A percentile compares a stretch with the other conserved stretches of the same genome.
These are phyloP conservation scores for Cladophialophora immunda DNA, from an alignment of 2,329 filamentous ascomycete species.

Conservation along the genomic window DNA sequence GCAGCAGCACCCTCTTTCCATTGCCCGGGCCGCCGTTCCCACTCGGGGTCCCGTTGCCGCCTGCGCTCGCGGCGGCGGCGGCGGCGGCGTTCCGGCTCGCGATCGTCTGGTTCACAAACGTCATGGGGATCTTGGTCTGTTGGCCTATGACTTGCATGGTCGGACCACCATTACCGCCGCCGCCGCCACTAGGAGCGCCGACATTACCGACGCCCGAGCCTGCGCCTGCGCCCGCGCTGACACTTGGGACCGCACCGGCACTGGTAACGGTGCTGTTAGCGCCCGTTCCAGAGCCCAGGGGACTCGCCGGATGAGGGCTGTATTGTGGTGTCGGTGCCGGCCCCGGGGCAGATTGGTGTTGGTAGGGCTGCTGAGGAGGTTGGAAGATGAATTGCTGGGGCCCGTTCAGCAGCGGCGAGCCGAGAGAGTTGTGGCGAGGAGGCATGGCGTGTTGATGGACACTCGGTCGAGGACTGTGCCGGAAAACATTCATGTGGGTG, in stretches of 20 bases:
- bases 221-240: not conserved
- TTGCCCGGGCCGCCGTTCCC: conserved; percentile 19
- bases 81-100: conserved; percentile 29
- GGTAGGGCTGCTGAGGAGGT: conserved; percentile 33
- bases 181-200: not conserved
- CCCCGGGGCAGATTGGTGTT: conserved; percentile 32
- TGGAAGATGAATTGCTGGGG: conserved; percentile 35
- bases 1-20: conserved; percentile 32
- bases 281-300: not conserved
- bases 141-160: conserved; percentile 17
- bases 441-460: not conserved
- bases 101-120: conserved; percentile 37
- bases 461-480: conserved; percentile 14
- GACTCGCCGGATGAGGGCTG: conserved; percentile 1
- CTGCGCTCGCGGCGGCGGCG: conserved; percentile 9
- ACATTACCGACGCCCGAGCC: not conserved
- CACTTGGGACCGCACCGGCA: not conserved
- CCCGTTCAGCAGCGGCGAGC: not conserved
- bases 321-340: conserved; percentile 18
- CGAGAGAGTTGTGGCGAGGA: conserved; percentile 7
- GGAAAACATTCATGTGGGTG: conserved; percentile 19
- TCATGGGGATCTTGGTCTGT: conserved; percentile 32
- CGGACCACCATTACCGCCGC: not conserved
- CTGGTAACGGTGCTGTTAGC: not conserved
- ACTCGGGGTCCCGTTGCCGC: not conserved